A percentile compares a stretch with the other conserved stretches of the same genome.
Evolutionary conservation across 768 basidiomycete genomes (phyloP).

Genomic region (Tulasnella sp.): DNA sequence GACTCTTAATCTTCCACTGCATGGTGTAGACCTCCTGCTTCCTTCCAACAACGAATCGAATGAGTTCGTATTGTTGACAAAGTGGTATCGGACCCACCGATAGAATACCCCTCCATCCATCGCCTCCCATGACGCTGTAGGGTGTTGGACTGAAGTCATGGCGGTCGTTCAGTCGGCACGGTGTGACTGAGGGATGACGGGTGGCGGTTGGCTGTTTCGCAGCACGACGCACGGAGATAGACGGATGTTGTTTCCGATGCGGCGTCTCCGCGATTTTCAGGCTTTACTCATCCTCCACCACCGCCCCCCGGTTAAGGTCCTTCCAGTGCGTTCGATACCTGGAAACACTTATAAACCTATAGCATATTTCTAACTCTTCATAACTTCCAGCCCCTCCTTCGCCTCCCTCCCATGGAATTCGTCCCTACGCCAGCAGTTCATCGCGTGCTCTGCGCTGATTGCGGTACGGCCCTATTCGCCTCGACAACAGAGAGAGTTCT

Average conservation of each 20-base stretch:
- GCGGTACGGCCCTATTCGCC: conserved; percentile 57
- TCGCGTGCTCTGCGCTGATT: conserved; percentile 87
- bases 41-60: conserved; percentile 37
- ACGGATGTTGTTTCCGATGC: conserved; percentile 13
- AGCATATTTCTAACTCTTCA: not conserved
- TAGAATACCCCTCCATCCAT: conserved; percentile 92
- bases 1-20: conserved; percentile 73
- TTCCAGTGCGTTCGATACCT: conserved; percentile 4
- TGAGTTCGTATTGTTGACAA: not conserved
- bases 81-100: conserved; percentile 43
- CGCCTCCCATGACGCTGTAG: conserved; percentile 85
- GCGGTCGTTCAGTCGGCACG: not conserved
- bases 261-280: conserved; percentile 24
- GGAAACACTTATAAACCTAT: not conserved
- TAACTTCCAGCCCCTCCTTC: not conserved
- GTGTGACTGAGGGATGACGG: not conserved
- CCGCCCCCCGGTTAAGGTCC: not conserved
- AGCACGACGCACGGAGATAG: conserved; percentile 1
- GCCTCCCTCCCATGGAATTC: conserved; percentile 67
- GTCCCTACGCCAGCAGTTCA: conserved; percentile 72
- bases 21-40: conserved; percentile 82
- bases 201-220: conserved; percentile 12
- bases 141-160: conserved; percentile 50
- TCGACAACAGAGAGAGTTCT: not conserved
- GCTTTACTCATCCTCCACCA: conserved; percentile 34